Base-by-base conservation (phyloP, 2,329 filamentous ascomycete species). In the Alternaria tenuissima region DNA sequence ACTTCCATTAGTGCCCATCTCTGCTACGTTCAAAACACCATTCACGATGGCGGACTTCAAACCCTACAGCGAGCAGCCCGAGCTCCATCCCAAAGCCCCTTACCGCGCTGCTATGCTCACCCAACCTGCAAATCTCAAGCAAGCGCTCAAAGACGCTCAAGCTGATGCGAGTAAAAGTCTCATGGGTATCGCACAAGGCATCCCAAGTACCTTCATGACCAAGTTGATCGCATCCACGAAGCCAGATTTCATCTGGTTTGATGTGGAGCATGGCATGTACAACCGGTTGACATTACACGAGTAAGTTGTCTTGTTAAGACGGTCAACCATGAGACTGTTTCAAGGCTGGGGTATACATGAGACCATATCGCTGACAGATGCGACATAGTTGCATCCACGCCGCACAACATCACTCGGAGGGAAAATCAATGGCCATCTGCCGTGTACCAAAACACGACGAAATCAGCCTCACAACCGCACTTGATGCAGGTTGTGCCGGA, bases 181-280 rank as follows among this genome's bases (percentile, higher is more conserved):
- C 9, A 57, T 73, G n/a, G 69, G 69, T 11, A 56, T 72, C n/a
- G 69, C 69, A 8, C 69, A 72, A 22, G 68, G 69, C 9, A 71
- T 72, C 28, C 70, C 69, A 34, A 71, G 65, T 39, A 63, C 60
- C 9, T 73, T 72, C 20, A 62, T 72, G 9, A 73, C 70, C 28
- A 73, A 73, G 56, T 55, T 71, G 7, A 61, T 73, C 41, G 71
- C 69, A 16, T 66, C 62, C n/a, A 64, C 68, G 18, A 72, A 70
- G 57, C 68, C 71, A 1, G 69, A 73, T 48, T 72, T 72, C 52
- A 66, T 72, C 59, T 73, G 64, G 64, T 66, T 72, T 12, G 69
- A 73, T 28, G 70, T 73, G 7, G 69, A 72, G 56, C 69, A 73
- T 49, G 69, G 68, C 49, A 72, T 73, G 66, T 73, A 69, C 52